These are phyloP conservation scores for Fusarium circinatum DNA, from an alignment of 2,329 filamentous ascomycete species.

Conservation along the genomic window DNA sequence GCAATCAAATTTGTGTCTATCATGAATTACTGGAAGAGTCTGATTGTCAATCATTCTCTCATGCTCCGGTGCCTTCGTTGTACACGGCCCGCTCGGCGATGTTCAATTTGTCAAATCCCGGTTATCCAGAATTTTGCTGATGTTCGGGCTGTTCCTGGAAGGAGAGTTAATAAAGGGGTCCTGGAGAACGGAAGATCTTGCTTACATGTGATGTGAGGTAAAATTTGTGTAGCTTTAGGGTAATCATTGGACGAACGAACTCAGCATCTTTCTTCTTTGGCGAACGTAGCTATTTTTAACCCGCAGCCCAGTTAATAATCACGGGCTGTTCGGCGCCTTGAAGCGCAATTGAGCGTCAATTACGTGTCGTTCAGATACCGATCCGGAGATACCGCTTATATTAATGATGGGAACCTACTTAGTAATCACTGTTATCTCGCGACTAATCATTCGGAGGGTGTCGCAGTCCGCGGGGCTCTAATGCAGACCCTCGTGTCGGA, in stretches of 20 bases:
- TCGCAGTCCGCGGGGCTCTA: neutral
- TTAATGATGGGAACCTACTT: neutral
- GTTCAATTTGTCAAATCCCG: too few relatives aligned
- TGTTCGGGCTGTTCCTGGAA: neutral
- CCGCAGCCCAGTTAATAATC: neutral
- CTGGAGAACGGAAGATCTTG: fast-evolving
- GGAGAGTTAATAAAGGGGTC: fast-evolving
- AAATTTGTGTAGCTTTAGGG: too few relatives aligned
- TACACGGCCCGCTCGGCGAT: neutral
- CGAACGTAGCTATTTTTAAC: neutral
- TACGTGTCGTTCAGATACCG: neutral
- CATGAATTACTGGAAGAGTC: too few relatives aligned
- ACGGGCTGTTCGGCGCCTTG: too few relatives aligned
- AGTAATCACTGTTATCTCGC: neutral
- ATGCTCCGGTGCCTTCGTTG: too few relatives aligned
- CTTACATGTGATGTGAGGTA: neutral
- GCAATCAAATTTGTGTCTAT: fast-evolving
- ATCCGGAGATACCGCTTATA: neutral
- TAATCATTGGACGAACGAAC: too few relatives aligned
- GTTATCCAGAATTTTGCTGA: neutral
- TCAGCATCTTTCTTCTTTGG: neutral
- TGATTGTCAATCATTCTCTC: too few relatives aligned
- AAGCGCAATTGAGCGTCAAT: neutral
- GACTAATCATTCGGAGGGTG: neutral
- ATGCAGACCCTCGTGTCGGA: neutral